phyloP scores from a whole-genome alignment of 768 basidiomycete species.

The Mycena capillaripes region DNA sequence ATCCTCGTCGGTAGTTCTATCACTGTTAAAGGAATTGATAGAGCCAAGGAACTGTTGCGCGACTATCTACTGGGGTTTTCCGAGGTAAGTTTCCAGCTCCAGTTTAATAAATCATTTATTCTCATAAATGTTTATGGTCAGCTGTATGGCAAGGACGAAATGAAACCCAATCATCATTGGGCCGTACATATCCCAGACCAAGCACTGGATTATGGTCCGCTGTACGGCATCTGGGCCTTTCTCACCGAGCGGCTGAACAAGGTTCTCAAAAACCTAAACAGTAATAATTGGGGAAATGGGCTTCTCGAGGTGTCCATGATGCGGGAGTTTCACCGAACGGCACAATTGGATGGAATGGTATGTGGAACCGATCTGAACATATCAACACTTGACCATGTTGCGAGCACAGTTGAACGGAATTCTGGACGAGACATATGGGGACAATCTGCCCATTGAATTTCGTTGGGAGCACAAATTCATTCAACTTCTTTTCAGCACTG shows the following conservation, averaged over 20 bases:
- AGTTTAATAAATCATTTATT: background rate
- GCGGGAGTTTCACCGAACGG: conserved; percentile 39
- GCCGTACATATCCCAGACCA: conserved; percentile 42
- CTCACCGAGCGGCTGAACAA: conserved; percentile 37
- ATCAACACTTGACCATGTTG: background rate
- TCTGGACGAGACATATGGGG: background rate
- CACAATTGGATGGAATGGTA: conserved; percentile 33
- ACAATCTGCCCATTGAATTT: background rate
- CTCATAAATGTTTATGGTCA: conserved; percentile 1
- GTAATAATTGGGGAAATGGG: conserved; percentile 38
- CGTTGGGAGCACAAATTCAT: background rate
- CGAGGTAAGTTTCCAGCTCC: background rate
- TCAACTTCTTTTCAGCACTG: conserved; percentile 10
- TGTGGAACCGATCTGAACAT: background rate
- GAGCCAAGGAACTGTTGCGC: conserved; percentile 14
- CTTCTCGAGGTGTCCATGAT: conserved; percentile 41
- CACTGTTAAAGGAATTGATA: background rate
- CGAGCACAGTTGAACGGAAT: background rate
- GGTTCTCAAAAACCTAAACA: conserved; percentile 43
- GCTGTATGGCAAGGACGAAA: conserved; percentile 42
- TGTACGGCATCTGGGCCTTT: conserved; percentile 46
- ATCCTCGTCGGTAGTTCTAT: conserved; percentile 35
- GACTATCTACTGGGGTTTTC: conserved; percentile 23
- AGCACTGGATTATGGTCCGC: conserved; percentile 42
- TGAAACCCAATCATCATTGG: conserved; percentile 50